A percentile compares a stretch with the other conserved stretches of the same genome.
These are phyloP conservation scores for Colletotrichum tabaci DNA, from an alignment of 2,329 filamentous ascomycete genomes.

Conservation along the genomic window DNA sequence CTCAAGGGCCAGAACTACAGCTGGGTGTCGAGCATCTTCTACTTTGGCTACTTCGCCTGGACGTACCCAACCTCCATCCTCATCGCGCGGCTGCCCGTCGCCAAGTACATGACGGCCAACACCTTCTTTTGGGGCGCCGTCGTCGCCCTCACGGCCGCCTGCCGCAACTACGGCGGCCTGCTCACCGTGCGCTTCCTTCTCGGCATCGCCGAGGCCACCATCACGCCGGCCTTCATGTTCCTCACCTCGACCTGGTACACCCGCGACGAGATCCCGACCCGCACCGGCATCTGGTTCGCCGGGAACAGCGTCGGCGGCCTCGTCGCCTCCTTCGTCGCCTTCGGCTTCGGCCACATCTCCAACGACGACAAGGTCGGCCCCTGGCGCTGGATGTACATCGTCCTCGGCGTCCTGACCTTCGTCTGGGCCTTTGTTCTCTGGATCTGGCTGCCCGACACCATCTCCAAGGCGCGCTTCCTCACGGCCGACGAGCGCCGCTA, in stretches of 20 bases:
- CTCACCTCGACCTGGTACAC: slow-evolving; percentile 71
- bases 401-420: slow-evolving; percentile 66
- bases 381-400: slow-evolving; percentile 73
- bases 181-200: slow-evolving; percentile 67
- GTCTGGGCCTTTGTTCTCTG: slow-evolving; percentile 65
- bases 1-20: slow-evolving; percentile 72
- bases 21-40: slow-evolving; percentile 56
- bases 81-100: slow-evolving; percentile 62
- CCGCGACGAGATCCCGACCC: slow-evolving; percentile 67
- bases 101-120: slow-evolving; percentile 62
- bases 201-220: slow-evolving; percentile 68
- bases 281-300: slow-evolving; percentile 71
- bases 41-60: slow-evolving; percentile 63
- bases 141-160: slow-evolving; percentile 61
- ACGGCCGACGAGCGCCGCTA: slow-evolving; percentile 65
- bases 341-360: slow-evolving; percentile 68
- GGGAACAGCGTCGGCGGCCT: slow-evolving; percentile 66
- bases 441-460: slow-evolving; percentile 65
- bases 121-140: slow-evolving; percentile 66
- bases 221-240: slow-evolving; percentile 70
- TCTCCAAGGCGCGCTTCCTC: slow-evolving; percentile 71
- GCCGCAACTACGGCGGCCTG: slow-evolving; percentile 64
- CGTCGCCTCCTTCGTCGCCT: slow-evolving; percentile 66
- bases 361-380: slow-evolving; percentile 58
- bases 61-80: slow-evolving; percentile 66